Conservation (phyloP, 1,139 yeast genomes). For the Geotrichum fermentans region DNA sequence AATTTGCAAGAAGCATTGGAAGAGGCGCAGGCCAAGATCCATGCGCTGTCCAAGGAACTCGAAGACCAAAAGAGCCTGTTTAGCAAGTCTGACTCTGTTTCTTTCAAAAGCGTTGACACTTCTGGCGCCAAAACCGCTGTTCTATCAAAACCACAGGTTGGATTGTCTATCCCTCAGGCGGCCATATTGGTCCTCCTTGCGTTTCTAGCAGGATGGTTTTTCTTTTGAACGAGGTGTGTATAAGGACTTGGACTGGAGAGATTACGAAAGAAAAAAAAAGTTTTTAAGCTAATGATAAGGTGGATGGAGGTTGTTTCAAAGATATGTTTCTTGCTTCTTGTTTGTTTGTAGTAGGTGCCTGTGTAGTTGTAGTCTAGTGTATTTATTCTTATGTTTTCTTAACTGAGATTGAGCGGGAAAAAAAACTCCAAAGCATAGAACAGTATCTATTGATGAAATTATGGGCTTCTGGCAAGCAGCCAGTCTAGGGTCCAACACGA, state of each 20-base stretch:
- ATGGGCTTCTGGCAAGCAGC: too few relatives aligned
- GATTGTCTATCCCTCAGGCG: slow-evolving; percentile 49
- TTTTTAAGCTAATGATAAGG: too few relatives aligned
- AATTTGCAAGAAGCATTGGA: slow-evolving; percentile 14
- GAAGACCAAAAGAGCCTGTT: slow-evolving; percentile 12
- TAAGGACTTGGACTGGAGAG: too few relatives aligned
- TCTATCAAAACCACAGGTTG: slow-evolving; percentile 34
- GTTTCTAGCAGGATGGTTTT: slow-evolving; percentile 54
- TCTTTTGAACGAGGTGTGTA: too few relatives aligned
- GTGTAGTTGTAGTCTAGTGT: background rate
- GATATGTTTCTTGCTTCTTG: too few relatives aligned
- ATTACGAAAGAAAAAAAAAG: too few relatives aligned
- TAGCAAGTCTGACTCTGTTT: background rate
- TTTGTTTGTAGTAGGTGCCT: too few relatives aligned
- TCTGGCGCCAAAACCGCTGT: background rate
- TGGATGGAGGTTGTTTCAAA: too few relatives aligned
- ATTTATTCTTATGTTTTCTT: background rate
- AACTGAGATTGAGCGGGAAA: too few relatives aligned
- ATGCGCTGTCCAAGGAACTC: slow-evolving; percentile 12
- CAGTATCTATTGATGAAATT: too few relatives aligned
- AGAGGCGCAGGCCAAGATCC: slow-evolving; percentile 15
- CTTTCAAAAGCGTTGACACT: background rate
- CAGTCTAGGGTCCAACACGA: too few relatives aligned
- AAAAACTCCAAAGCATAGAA: too few relatives aligned
- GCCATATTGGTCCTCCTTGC: slow-evolving; percentile 48